phyloP scores from a whole-genome alignment of 768 basidiomycete genomes.

The Neoboletus subvelutipes region DNA sequence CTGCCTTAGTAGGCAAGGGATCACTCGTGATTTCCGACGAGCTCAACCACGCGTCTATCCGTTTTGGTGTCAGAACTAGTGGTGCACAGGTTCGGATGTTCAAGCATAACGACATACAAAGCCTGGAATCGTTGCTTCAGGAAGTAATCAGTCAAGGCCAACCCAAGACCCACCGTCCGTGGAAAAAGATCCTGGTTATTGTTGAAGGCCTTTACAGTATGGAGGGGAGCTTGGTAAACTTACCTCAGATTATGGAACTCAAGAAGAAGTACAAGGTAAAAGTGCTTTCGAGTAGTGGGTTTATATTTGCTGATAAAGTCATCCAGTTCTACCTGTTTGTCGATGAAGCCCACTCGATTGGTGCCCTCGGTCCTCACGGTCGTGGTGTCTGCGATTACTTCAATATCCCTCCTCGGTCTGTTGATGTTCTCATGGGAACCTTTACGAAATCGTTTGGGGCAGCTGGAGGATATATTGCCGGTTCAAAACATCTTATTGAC shows the following conservation, averaged over 20 bases:
- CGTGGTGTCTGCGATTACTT: slow-evolving; percentile 97
- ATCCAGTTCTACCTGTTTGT: slow-evolving; percentile 90
- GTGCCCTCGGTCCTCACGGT: slow-evolving; percentile 91
- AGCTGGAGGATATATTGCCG: slow-evolving; percentile 93
- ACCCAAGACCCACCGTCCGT: slow-evolving; percentile 95
- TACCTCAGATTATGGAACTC: slow-evolving; percentile 80
- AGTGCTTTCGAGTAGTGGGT: slow-evolving; percentile 13
- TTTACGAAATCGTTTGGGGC: slow-evolving; percentile 96
- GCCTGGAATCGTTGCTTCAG: slow-evolving; percentile 73
- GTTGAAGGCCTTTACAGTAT: slow-evolving; percentile 97
- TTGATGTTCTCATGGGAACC: slow-evolving; percentile 98
- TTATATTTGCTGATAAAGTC: neutral
- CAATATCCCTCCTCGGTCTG: slow-evolving; percentile 68
- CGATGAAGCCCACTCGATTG: slow-evolving; percentile 97
- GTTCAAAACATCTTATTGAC: slow-evolving; percentile 77
- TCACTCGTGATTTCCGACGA: slow-evolving; percentile 97
- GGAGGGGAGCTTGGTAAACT: slow-evolving; percentile 92
- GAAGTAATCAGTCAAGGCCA: slow-evolving; percentile 97
- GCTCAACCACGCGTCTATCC: slow-evolving; percentile 92
- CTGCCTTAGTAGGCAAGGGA: slow-evolving; percentile 87
- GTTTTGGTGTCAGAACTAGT: slow-evolving; percentile 86
- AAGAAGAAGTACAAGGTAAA: slow-evolving; percentile 93
- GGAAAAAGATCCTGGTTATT: slow-evolving; percentile 96
- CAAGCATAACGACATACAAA: slow-evolving; percentile 95
- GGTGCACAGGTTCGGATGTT: slow-evolving; percentile 90